phyloP scores from a whole-genome alignment of 306 rosid species.

The Cicer arietinum region DNA sequence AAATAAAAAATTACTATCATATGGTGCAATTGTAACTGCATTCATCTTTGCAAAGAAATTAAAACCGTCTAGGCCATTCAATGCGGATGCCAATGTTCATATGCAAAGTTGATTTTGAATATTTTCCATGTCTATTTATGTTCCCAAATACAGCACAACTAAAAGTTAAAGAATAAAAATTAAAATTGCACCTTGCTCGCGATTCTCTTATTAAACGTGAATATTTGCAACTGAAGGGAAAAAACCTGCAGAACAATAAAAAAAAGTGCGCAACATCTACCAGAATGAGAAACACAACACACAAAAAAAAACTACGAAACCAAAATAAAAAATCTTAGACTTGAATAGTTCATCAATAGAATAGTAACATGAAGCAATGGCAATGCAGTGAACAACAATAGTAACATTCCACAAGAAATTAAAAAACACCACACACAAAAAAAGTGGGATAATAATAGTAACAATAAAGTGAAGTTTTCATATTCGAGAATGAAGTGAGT shows the following conservation, averaged over 20 bases:
- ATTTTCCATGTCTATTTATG: background rate
- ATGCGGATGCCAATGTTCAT: background rate
- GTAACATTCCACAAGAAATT: background rate
- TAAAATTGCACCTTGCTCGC: background rate
- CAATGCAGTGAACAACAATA: slow-evolving; percentile 6
- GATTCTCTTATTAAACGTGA: background rate
- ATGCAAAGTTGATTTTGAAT: slow-evolving; percentile 1
- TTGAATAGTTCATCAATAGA: background rate
- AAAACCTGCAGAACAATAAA: slow-evolving; percentile 2
- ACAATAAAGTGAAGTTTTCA: background rate
- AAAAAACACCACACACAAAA: background rate
- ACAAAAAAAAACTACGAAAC: background rate
- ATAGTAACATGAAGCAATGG: background rate
- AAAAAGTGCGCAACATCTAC: background rate
- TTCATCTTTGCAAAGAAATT: background rate
- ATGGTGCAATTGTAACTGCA: background rate
- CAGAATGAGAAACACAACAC: background rate
- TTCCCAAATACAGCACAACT: background rate
- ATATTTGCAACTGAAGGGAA: background rate
- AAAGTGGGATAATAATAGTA: background rate
- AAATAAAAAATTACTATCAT: background rate
- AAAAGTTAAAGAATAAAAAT: background rate
- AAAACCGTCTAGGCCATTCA: background rate
- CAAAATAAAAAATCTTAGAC: background rate
- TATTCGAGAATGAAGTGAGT: background rate